Evolutionary conservation across 805 yeast species (phyloP), one percentile per base, ranked within the genome.

Genomic region (Kodamaea kaohsiungensis): DNA sequence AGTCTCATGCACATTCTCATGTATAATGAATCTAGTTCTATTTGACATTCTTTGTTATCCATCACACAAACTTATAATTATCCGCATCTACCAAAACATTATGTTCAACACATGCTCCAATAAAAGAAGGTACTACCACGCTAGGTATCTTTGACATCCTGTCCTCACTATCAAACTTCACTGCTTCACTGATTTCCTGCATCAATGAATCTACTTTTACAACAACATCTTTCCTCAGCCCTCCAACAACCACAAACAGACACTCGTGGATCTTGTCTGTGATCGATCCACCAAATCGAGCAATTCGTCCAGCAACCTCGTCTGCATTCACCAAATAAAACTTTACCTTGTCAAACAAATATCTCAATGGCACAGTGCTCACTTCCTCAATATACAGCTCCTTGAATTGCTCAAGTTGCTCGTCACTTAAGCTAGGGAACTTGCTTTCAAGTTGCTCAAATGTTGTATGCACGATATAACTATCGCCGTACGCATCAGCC

Each of bases 401-500:
- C 38, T 47, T 43, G 22, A 43, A 15, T 4, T 47, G 15, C 1
- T 52, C 54, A 17, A 61, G 40, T 16, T 64, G 53, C 16, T 53
- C 51, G 13, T 56, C 57, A 15, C 60, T 49, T 39, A 64, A 40
- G 30, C 53, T 17, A 43, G 45, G 10, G 56, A 65, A 38, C 49
- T 60, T 2, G 59, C 59, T 15, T 58, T 64, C 39, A 37, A 61
- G 38, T 59, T 56, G 53, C n/a, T 56, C 48, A 13, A 60, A 17
- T 17, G 48, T 25, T 7, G 73, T 59, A 8, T 69, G 65, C 2
- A 79, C 66, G 0, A 68, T 69, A 56, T 72, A 83, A 56, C 95
- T 85, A 64, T 87, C 90, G 0, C 91, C 92, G 64, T 63, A 83
- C 13, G 59, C 58, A 63, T 91, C 96, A 0, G 80, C 76, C 48